Evolutionary conservation across 805 yeast genomes (phyloP).

Genomic region (Lipomyces chichibuensis): DNA sequence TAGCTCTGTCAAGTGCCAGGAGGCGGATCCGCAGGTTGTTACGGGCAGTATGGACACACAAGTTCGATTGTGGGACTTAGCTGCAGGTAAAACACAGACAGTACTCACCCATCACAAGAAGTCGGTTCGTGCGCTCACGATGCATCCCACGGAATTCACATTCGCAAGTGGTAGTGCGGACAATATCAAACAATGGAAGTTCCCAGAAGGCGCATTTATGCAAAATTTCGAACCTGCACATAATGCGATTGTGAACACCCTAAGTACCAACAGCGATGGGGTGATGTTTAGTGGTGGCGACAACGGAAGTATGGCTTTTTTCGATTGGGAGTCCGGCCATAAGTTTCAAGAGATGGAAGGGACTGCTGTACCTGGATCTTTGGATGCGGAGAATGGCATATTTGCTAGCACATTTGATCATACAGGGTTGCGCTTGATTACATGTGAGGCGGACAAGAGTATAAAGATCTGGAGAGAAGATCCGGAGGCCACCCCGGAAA

Average conservation of each 20-base stretch:
- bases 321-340: slow-evolving; percentile 74
- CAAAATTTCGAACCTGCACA: slow-evolving; percentile 56
- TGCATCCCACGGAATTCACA: slow-evolving; percentile 71
- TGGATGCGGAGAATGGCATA: slow-evolving; percentile 67
- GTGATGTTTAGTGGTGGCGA: slow-evolving; percentile 82
- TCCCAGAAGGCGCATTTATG: slow-evolving; percentile 75
- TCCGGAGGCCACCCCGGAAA: slow-evolving; percentile 46
- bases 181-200: slow-evolving; percentile 79
- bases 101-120: slow-evolving; percentile 84
- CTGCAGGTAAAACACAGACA: slow-evolving; percentile 71
- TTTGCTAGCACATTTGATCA: slow-evolving; percentile 73
- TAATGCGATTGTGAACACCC: slow-evolving; percentile 65
- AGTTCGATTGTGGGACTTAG: slow-evolving; percentile 85
- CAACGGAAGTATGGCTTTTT: slow-evolving; percentile 75
- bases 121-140: slow-evolving; percentile 70
- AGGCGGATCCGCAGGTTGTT: slow-evolving; percentile 81
- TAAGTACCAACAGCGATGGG: slow-evolving; percentile 64
- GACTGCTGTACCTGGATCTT: slow-evolving; percentile 68
- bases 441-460: slow-evolving; percentile 90
- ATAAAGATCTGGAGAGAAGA: slow-evolving; percentile 71
- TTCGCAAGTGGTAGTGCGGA: slow-evolving; percentile 80
- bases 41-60: slow-evolving; percentile 85
- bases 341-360: slow-evolving; percentile 60
- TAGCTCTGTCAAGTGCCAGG: slow-evolving; percentile 65
- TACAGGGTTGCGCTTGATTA: slow-evolving; percentile 77